Evolutionary conservation across 768 basidiomycete species (phyloP).

Genomic region (Strobilomyces echinocephalus): DNA sequence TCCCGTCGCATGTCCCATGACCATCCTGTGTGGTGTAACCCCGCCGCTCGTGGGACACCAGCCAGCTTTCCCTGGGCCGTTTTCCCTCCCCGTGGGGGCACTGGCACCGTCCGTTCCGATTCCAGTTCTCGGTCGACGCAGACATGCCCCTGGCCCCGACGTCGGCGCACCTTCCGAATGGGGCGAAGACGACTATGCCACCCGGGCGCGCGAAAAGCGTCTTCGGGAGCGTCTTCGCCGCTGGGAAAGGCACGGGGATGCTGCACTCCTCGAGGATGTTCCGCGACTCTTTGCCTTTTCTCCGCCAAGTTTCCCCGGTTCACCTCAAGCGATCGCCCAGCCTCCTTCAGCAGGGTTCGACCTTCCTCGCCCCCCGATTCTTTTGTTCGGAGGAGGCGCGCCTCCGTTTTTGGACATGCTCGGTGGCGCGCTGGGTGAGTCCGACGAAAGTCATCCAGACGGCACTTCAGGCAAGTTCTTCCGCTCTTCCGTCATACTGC

Average conservation of each 20-base stretch:
- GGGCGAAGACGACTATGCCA: constrained; percentile 63
- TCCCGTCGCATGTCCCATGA: constrained; percentile 64
- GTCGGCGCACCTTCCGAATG: constrained; percentile 39
- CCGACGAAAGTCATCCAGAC: constrained; percentile 15
- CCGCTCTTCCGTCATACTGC: constrained; percentile 67
- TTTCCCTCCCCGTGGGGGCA: constrained; percentile 8
- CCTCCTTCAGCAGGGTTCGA: constrained; percentile 27
- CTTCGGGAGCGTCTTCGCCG: constrained; percentile 64
- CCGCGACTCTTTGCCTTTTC: constrained; percentile 44
- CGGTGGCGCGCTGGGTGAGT: constrained; percentile 12
- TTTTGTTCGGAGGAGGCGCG: constrained; percentile 21
- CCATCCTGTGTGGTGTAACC: constrained; percentile 84
- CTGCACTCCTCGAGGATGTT: constrained; percentile 56
- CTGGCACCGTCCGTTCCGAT: not conserved
- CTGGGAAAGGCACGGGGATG: constrained; percentile 65
- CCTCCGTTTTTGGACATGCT: constrained; percentile 27
- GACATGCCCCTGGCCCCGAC: constrained; percentile 29
- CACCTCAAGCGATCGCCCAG: constrained; percentile 21
- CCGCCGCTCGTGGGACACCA: constrained; percentile 57
- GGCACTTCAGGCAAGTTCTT: constrained; percentile 43
- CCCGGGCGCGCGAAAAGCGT: constrained; percentile 65
- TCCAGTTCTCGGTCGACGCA: constrained; percentile 1
- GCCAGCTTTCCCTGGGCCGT: constrained; percentile 9
- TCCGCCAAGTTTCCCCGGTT: constrained; percentile 3
- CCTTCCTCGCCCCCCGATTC: constrained; percentile 20